These are phyloP conservation scores for Acer campestre DNA, from an alignment of 345 rosid species.

Conservation along the genomic window DNA sequence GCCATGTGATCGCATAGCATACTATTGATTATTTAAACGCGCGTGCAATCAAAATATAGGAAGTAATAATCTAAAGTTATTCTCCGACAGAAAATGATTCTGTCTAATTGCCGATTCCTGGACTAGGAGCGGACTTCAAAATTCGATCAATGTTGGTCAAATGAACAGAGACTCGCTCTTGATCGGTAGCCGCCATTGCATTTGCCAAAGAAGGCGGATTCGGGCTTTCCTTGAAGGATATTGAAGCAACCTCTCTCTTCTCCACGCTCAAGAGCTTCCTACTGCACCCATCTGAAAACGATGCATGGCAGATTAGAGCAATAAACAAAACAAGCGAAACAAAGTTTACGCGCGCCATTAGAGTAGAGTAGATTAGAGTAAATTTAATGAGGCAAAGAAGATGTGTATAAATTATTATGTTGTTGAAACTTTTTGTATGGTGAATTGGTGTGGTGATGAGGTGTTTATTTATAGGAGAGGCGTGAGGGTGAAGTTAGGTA, in stretches of 20 bases:
- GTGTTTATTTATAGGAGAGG: constrained; percentile 9
- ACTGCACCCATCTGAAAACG: constrained; percentile 14
- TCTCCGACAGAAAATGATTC: no score
- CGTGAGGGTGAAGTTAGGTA: constrained; percentile 8
- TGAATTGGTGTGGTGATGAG: background rate
- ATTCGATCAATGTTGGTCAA: constrained; percentile 25
- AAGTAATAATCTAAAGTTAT: no score
- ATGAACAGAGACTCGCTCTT: constrained; percentile 20
- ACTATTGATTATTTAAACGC: background rate
- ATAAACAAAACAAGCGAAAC: background rate
- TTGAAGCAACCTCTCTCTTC: background rate
- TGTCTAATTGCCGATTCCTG: constrained; percentile 44
- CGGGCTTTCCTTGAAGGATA: no score
- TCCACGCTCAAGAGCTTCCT: constrained; percentile 23
- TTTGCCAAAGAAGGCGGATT: background rate
- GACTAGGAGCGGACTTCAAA: constrained; percentile 45
- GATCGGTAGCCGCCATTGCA: background rate
- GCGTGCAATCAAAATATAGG: background rate
- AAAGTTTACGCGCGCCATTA: constrained; percentile 13
- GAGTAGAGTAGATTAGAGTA: background rate
- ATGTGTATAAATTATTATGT: no score
- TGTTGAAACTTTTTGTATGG: background rate
- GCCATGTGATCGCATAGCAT: no score
- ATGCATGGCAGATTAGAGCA: constrained; percentile 2
- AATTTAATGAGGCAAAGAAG: no score